A percentile compares a stretch with the other conserved stretches of the same genome.
phyloP scores from a whole-genome alignment of 2,329 filamentous ascomycete species.

The Xylariaceae sp. region DNA sequence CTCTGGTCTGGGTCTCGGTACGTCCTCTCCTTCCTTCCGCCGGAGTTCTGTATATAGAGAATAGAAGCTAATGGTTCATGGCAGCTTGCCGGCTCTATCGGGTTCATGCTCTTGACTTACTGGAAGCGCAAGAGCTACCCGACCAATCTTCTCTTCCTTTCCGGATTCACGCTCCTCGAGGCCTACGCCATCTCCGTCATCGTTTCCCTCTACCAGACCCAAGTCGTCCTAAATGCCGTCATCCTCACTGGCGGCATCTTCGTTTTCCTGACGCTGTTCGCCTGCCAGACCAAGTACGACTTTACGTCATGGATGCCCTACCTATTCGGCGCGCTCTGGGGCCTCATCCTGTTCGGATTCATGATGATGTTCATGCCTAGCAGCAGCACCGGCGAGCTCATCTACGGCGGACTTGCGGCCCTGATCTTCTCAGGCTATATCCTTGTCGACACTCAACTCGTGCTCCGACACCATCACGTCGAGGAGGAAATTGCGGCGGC shows the following conservation, averaged over 20 bases:
- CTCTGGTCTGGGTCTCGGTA: conserved; percentile 83
- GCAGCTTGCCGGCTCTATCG: conserved; percentile 76
- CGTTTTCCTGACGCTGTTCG: conserved; percentile 79
- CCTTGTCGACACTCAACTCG: conserved; percentile 91
- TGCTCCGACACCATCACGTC: conserved; percentile 94
- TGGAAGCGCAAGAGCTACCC: conserved; percentile 97
- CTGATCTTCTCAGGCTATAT: conserved; percentile 95
- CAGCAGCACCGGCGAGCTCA: conserved; percentile 78
- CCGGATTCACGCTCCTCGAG: conserved; percentile 86
- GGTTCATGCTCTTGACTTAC: conserved; percentile 84
- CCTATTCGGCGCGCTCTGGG: conserved; percentile 88
- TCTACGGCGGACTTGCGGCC: conserved; percentile 80
- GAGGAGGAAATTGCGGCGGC: conserved; percentile 97
- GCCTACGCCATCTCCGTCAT: conserved; percentile 93
- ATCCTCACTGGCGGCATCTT: conserved; percentile 85
- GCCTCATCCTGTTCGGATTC: conserved; percentile 88
- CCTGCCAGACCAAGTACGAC: conserved; percentile 97
- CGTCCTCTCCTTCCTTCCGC: conserved; percentile 33
- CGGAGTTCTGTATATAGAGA: conserved; percentile 22
- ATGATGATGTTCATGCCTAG: conserved; percentile 88
- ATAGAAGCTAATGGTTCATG: conserved; percentile 6
- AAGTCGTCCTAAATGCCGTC: conserved; percentile 86
- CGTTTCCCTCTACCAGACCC: conserved; percentile 83
- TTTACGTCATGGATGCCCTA: conserved; percentile 98
- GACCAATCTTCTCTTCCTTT: conserved; percentile 89